Percentiles rank a stretch among this genome's conserved stretches.
Evolutionary conservation across 202 grass and related monocot genomes (phyloP).

Genomic region (Zizania palustris): DNA sequence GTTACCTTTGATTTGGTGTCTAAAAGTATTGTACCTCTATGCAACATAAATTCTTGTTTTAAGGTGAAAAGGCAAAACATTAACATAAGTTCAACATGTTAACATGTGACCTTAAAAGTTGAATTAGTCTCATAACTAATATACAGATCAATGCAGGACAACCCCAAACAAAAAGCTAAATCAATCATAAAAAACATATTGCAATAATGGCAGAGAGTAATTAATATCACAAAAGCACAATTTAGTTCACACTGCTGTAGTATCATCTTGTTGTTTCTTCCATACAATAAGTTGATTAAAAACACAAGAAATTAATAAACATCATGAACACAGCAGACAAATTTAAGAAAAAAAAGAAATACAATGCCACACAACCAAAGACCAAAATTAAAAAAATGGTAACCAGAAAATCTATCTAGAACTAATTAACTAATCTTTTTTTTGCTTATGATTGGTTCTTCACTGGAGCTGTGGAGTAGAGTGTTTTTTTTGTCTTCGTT

Average conservation of each 20-base stretch:
- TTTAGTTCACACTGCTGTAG: slow-evolving; percentile 1
- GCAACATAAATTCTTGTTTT: not conserved
- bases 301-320: not conserved
- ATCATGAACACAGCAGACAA: not conserved
- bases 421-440: not conserved
- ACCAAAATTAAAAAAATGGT: not conserved
- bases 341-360: not conserved
- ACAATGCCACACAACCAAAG: not conserved
- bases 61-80: not conserved
- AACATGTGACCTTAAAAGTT: not conserved
- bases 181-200: not conserved
- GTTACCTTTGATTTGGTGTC: not conserved
- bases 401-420: not conserved
- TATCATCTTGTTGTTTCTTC: not conserved
- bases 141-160: too few relatives aligned
- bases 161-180: too few relatives aligned
- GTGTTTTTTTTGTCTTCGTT: not conserved
- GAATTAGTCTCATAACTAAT: not conserved
- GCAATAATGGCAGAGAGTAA: not conserved
- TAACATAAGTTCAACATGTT: not conserved
- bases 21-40: not conserved
- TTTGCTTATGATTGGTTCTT: not conserved
- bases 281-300: slow-evolving; percentile 16
- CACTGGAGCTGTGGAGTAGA: not conserved
- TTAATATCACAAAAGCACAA: not conserved